Conservation (phyloP, 441 rosid genomes). For the Erysimum pusillum region DNA sequence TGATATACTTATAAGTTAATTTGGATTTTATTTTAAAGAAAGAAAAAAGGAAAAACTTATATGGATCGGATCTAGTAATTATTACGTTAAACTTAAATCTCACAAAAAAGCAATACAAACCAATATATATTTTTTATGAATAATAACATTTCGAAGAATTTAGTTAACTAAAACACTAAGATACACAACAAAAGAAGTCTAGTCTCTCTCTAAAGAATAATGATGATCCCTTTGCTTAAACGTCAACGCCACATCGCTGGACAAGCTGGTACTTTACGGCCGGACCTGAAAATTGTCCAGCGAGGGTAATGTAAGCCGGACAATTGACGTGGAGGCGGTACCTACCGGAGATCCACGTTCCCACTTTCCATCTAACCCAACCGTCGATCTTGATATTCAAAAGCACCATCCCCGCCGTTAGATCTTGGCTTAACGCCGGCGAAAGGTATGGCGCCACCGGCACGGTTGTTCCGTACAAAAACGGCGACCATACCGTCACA, state of each 20-base stretch:
- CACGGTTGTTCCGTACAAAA: conserved; percentile 49
- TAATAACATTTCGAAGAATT: conserved; percentile 11
- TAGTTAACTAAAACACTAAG: conserved; percentile 19
- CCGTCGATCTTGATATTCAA: conserved; percentile 68
- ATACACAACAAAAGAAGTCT: conserved; percentile 26
- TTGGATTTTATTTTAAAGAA: background rate
- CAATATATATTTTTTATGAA: background rate
- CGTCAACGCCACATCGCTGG: conserved; percentile 64
- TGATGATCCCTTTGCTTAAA: conserved; percentile 7
- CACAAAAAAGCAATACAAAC: conserved; percentile 5
- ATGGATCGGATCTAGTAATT: conserved; percentile 25
- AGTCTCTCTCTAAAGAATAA: conserved; percentile 20
- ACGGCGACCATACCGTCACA: conserved; percentile 73
- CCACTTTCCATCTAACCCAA: conserved; percentile 73
- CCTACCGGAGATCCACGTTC: conserved; percentile 68
- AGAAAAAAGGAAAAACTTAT: background rate
- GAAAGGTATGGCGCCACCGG: conserved; percentile 61
- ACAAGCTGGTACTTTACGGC: conserved; percentile 64
- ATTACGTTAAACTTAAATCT: conserved; percentile 9
- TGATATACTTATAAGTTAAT: background rate
- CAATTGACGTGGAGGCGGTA: conserved; percentile 67
- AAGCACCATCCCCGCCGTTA: conserved; percentile 61
- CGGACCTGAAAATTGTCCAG: conserved; percentile 42
- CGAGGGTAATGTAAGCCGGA: conserved; percentile 63
- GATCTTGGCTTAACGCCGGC: conserved; percentile 59